Evolutionary conservation across 2,329 filamentous ascomycete species (phyloP).

Genomic region (Zymoseptoria tritici): DNA sequence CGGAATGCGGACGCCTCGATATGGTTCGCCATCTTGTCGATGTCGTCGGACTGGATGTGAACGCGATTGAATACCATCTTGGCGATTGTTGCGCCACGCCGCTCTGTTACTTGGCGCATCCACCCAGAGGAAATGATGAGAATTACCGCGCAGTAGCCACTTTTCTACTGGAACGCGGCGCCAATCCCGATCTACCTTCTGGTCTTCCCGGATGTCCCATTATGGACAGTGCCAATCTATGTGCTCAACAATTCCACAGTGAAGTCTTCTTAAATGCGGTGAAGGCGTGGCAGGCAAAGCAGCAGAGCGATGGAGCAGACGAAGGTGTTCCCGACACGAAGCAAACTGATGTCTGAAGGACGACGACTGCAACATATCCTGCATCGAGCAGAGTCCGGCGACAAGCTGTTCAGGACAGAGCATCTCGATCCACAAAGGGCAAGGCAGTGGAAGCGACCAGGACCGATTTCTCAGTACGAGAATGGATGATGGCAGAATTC

Average conservation of each 20-base stretch:
- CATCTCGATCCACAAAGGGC: not conserved
- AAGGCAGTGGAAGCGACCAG: not conserved
- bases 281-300: not conserved
- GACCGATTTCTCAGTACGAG: not conserved
- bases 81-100: not conserved
- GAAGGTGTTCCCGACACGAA: not conserved
- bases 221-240: not conserved
- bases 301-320: not conserved
- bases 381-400: not conserved
- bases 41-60: not conserved
- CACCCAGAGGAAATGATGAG: not conserved
- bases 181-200: not conserved
- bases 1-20: not conserved
- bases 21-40: not conserved
- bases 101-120: not conserved
- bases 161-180: not conserved
- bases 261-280: not conserved
- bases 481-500: not conserved
- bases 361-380: not conserved
- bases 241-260: not conserved
- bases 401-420: not conserved
- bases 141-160: not conserved
- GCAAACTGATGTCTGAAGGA: not conserved
- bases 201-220: not conserved
- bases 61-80: not conserved